Conservation (phyloP, 2,329 filamentous ascomycete species). For the Amauroascus verrucosus region DNA sequence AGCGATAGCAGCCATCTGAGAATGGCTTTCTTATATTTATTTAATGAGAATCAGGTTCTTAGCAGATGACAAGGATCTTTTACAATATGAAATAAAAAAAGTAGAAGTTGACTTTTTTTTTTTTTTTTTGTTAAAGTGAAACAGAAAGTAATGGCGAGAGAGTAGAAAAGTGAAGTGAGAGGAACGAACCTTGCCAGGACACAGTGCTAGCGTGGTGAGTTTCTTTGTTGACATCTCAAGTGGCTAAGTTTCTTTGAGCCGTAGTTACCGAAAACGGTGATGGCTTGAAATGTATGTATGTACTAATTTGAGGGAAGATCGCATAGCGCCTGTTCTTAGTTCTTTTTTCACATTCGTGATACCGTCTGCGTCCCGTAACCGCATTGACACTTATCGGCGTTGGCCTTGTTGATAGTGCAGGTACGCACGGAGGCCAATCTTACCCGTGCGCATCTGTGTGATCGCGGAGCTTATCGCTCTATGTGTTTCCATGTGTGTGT, state of each 20-base stretch:
- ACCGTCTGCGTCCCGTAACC: too few species aligned
- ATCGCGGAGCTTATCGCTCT: conserved; percentile 1
- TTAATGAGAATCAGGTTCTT: neutral
- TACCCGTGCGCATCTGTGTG: conserved; percentile 3
- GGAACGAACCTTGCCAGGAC: conserved; percentile 1
- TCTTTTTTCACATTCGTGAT: too few species aligned
- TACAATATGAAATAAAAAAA: neutral
- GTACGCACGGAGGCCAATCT: too few species aligned
- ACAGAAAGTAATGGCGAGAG: neutral
- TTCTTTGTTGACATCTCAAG: conserved; percentile 7
- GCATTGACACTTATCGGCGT: too few species aligned
- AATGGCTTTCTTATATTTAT: neutral
- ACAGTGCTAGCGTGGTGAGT: conserved; percentile 4
- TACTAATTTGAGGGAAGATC: too few species aligned
- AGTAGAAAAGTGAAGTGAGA: conserved; percentile 1
- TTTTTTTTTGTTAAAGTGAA: neutral
- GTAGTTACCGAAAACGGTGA: too few species aligned
- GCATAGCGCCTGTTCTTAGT: too few species aligned
- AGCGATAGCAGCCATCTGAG: conserved; percentile 16
- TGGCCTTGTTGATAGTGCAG: too few species aligned
- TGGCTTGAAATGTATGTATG: too few species aligned
- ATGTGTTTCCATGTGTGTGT: conserved; percentile 8
- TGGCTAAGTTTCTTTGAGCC: neutral
- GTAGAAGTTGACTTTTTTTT: neutral
- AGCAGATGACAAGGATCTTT: neutral